Conservation (phyloP, 164 flowering plant species). For the Malania oleifera region DNA sequence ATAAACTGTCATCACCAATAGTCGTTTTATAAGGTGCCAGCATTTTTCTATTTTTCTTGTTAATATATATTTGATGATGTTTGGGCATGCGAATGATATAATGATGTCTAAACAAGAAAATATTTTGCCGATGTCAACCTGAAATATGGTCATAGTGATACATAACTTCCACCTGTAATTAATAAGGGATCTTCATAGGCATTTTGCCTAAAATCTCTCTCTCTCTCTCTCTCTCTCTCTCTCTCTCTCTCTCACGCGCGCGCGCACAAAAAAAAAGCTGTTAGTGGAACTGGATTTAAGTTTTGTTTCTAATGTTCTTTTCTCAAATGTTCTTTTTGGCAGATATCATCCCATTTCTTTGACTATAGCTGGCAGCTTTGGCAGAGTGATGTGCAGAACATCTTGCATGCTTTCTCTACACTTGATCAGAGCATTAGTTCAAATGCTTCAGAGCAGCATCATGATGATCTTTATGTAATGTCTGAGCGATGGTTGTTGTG, state of each 20-base stretch:
- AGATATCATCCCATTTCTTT: conserved; percentile 86
- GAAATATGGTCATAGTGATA: no score
- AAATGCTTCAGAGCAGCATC: conserved; percentile 42
- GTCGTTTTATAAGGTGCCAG: no score
- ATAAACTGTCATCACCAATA: no score
- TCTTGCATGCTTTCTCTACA: conserved; percentile 58
- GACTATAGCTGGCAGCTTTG: conserved; percentile 88
- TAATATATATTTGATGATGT: no score
- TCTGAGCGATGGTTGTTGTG: conserved; percentile 95
- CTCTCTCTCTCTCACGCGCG: no score
- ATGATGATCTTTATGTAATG: conserved; percentile 62
- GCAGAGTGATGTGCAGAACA: conserved; percentile 78
- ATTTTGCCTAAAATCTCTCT: no score
- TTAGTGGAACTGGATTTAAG: not conserved
- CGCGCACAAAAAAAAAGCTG: no score
- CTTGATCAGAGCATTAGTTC: conserved; percentile 39
- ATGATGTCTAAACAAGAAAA: no score
- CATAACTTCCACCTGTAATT: no score
- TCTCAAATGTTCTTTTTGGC: conserved; percentile 25
- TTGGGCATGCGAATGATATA: no score
- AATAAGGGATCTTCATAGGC: not conserved
- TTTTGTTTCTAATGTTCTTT: not conserved
- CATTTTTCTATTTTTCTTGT: no score
- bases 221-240: not conserved
- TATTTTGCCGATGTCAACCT: no score